Percentiles rank a stretch among this genome's conserved stretches.
phyloP scores from a whole-genome alignment of 148 eudicot species.

The Persicaria tinctoria region DNA sequence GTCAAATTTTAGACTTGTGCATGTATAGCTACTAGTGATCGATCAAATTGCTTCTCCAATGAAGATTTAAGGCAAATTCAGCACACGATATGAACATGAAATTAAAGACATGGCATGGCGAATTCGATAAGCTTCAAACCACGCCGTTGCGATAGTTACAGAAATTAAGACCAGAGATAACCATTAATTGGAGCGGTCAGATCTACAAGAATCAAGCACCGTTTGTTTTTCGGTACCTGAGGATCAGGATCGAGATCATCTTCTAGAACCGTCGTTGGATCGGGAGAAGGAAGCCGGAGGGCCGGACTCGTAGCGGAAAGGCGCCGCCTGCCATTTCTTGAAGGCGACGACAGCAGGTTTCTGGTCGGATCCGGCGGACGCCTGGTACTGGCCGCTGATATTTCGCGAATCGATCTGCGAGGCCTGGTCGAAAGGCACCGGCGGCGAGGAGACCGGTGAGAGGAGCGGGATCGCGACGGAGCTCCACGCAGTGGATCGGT shows the following conservation, averaged over 20 bases:
- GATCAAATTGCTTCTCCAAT: not conserved
- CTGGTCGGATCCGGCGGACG: not conserved
- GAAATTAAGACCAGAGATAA: not conserved
- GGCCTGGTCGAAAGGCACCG: not conserved
- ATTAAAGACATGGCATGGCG: too few species aligned
- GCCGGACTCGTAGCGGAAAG: not conserved
- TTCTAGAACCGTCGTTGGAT: not conserved
- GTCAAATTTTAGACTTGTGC: too few species aligned
- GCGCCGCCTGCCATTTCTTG: constrained; percentile 4
- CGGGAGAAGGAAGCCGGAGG: not conserved
- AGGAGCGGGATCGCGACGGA: constrained; percentile 33
- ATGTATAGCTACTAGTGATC: not conserved
- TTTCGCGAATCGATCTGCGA: not conserved
- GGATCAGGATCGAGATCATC: not conserved
- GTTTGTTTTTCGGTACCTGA: not conserved
- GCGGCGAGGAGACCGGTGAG: constrained; percentile 29
- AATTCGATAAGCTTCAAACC: not conserved
- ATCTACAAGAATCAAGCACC: not conserved
- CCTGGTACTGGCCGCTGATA: not conserved
- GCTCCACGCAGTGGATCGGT: constrained; percentile 26
- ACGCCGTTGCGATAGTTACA: not conserved
- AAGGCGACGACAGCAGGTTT: not conserved
- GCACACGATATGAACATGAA: not conserved
- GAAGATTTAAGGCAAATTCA: not conserved
- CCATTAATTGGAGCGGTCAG: not conserved